These are phyloP conservation scores for Scedosporium aurantiacum DNA, from an alignment of 2,329 filamentous ascomycete genomes.

Conservation along the genomic window DNA sequence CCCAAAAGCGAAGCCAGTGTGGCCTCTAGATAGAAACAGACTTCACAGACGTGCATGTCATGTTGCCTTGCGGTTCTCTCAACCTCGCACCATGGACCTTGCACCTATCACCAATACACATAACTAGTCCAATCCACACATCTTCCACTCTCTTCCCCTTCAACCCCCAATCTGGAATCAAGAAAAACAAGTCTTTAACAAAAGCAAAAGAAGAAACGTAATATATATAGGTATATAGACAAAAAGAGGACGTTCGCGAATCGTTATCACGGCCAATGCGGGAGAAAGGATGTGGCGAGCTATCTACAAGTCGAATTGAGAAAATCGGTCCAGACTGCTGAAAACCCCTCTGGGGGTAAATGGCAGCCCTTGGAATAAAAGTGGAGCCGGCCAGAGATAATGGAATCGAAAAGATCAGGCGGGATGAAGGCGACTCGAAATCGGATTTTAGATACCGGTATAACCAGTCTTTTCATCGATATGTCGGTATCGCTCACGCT, in stretches of 20 bases:
- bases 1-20: background rate
- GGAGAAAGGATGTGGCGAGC: background rate
- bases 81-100: background rate
- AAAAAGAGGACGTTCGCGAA: conserved; percentile 1
- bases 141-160: background rate
- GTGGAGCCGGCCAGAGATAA: background rate
- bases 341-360: background rate
- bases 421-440: background rate
- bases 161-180: background rate
- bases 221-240: background rate
- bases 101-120: background rate
- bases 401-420: background rate
- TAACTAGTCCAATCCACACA: background rate
- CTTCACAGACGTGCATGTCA: no score
- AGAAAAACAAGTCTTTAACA: background rate
- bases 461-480: conserved; percentile 69
- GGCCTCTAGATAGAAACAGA: no score
- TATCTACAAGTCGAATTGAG: background rate
- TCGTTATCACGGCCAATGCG: background rate
- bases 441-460: conserved; percentile 29
- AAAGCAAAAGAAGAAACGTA: background rate
- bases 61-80: background rate
- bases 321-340: background rate
- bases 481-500: conserved; percentile 65
- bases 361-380: background rate